phyloP scores from a whole-genome alignment of 495 filamentous ascomycete species.

The Pyronema domesticum region DNA sequence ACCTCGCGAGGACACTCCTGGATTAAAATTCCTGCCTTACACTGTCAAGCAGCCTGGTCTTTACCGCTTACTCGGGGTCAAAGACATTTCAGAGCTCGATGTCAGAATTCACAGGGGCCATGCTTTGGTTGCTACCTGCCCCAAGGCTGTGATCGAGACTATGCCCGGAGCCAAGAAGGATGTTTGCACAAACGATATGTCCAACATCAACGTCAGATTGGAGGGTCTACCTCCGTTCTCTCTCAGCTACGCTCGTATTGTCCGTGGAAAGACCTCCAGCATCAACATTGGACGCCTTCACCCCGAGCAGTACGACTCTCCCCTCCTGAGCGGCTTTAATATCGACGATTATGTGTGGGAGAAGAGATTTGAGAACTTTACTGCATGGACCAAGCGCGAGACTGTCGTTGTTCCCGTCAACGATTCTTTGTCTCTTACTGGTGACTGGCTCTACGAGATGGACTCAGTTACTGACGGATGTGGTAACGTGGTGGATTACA shows the following conservation, averaged over 20 bases:
- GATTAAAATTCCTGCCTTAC: conserved; percentile 40
- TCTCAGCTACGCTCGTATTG: conserved; percentile 70
- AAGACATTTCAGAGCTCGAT: conserved; percentile 85
- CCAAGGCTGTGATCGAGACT: conserved; percentile 47
- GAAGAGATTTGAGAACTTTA: conserved; percentile 36
- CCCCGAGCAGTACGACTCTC: conserved; percentile 68
- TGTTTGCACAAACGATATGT: conserved; percentile 66
- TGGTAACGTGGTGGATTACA: conserved; percentile 73
- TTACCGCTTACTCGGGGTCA: conserved; percentile 64
- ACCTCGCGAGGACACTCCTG: conserved; percentile 31
- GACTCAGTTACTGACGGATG: conserved; percentile 81
- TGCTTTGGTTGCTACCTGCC: conserved; percentile 68
- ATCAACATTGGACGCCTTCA: conserved; percentile 81
- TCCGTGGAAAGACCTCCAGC: conserved; percentile 54
- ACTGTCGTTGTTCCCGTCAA: conserved; percentile 63
- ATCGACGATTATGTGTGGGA: conserved; percentile 35
- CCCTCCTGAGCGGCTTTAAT: conserved; percentile 40
- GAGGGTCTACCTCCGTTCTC: conserved; percentile 82
- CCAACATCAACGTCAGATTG: conserved; percentile 62
- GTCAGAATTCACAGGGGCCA: conserved; percentile 57
- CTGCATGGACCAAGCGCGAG: conserved; percentile 65
- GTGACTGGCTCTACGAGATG: conserved; percentile 73
- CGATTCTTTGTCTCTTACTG: conserved; percentile 60
- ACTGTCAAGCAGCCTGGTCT: conserved; percentile 64
- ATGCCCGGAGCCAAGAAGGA: conserved; percentile 36